Conservation (phyloP, 2,329 filamentous ascomycete genomes). For the Hortaea werneckii region DNA sequence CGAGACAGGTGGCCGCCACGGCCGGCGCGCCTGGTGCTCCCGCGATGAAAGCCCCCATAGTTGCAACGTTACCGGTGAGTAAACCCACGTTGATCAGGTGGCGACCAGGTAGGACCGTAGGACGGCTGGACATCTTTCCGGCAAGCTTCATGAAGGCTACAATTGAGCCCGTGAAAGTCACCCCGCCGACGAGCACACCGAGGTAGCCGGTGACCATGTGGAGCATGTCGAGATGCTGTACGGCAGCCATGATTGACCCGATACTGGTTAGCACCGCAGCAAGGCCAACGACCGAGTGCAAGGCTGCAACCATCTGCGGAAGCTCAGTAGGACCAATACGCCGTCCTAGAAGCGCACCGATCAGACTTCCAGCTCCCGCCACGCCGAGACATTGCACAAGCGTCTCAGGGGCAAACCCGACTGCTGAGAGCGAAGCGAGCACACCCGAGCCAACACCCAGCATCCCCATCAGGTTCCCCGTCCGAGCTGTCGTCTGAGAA, state of each 20-base stretch:
- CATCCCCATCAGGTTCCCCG: conserved; percentile 78
- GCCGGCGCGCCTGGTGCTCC: conserved; percentile 70
- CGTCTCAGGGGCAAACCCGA: conserved; percentile 69
- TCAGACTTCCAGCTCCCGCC: conserved; percentile 59
- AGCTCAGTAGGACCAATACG: conserved; percentile 81
- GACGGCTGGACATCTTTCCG: conserved; percentile 70
- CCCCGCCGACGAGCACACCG: conserved; percentile 69
- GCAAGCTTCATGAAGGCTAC: conserved; percentile 83
- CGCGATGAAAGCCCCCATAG: conserved; percentile 73
- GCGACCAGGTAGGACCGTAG: conserved; percentile 60
- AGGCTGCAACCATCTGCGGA: conserved; percentile 77
- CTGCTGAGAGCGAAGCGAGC: conserved; percentile 69
- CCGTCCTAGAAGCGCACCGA: conserved; percentile 67
- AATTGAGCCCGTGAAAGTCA: conserved; percentile 85
- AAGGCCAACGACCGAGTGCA: conserved; percentile 83
- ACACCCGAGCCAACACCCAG: conserved; percentile 77
- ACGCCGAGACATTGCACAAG: conserved; percentile 70
- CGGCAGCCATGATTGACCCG: conserved; percentile 68
- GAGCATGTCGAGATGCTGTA: conserved; percentile 56
- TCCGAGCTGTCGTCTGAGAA: conserved; percentile 70
- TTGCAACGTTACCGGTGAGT: conserved; percentile 65
- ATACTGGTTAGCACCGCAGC: conserved; percentile 83
- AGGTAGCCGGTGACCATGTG: conserved; percentile 81
- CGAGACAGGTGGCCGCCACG: conserved; percentile 68
- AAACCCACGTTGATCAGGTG: conserved; percentile 67